These are phyloP conservation scores for Malassezia cuniculi DNA, from an alignment of 1,284 basidiomycete genomes.

Conservation along the genomic window DNA sequence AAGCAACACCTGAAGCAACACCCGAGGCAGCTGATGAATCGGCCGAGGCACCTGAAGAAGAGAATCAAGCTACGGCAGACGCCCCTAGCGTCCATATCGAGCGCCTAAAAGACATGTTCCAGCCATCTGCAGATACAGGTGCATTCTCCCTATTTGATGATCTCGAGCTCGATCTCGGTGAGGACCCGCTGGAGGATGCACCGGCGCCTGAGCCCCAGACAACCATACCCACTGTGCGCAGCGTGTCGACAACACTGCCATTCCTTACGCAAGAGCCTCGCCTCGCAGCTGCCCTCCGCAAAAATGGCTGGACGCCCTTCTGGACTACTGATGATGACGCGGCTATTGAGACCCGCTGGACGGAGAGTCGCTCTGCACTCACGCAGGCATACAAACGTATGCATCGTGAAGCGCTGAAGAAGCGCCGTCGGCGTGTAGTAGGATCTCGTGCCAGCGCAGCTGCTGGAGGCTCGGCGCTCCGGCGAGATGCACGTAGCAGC, in stretches of 20 bases:
- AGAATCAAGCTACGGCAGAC: background rate
- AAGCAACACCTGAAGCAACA: background rate
- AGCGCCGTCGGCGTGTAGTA: slow-evolving; percentile 15
- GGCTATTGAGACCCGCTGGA: slow-evolving; percentile 20
- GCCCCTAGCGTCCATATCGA: slow-evolving; percentile 15
- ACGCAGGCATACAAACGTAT: slow-evolving; percentile 30
- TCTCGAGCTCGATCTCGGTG: slow-evolving; percentile 26
- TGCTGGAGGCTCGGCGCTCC: too few relatives aligned
- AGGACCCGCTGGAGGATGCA: slow-evolving; percentile 8
- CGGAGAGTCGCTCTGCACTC: slow-evolving; percentile 15
- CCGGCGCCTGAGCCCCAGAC: background rate
- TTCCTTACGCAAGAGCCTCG: slow-evolving; percentile 1
- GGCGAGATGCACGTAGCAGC: too few relatives aligned
- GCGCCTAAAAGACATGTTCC: slow-evolving; percentile 38
- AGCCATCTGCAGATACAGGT: slow-evolving; percentile 22
- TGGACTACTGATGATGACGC: slow-evolving; percentile 16
- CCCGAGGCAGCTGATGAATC: background rate
- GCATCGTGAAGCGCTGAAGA: slow-evolving; percentile 34
- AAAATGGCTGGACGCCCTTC: slow-evolving; percentile 12
- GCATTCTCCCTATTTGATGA: slow-evolving; percentile 31
- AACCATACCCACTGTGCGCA: too few relatives aligned
- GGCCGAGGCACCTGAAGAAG: background rate
- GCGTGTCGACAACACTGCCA: too few relatives aligned
- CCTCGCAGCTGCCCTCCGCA: background rate
- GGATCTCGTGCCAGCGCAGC: slow-evolving; percentile 12